Evolutionary conservation across 805 yeast species (phyloP).

Genomic region (Gaillardinia entomophila): DNA sequence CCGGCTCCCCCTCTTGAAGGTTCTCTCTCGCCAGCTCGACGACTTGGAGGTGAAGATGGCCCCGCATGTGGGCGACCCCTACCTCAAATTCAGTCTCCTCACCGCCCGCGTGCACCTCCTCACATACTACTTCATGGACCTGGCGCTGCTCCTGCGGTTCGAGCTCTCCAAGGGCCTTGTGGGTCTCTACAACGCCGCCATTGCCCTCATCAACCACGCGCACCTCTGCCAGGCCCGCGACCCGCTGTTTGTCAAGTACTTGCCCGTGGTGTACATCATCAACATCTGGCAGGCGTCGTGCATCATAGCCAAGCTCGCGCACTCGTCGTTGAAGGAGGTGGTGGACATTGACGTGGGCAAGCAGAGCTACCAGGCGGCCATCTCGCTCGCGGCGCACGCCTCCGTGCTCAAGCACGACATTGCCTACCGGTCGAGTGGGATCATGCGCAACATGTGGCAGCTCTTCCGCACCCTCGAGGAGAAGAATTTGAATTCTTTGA

Average conservation of each 20-base stretch:
- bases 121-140: conserved; percentile 77
- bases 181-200: conserved; percentile 73
- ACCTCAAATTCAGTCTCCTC: conserved; percentile 61
- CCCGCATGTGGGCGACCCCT: conserved; percentile 52
- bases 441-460: conserved; percentile 93
- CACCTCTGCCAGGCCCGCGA: conserved; percentile 54
- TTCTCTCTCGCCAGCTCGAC: conserved; percentile 66
- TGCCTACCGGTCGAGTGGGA: conserved; percentile 88
- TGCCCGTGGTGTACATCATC: conserved; percentile 79
- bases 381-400: conserved; percentile 65
- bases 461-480: conserved; percentile 65
- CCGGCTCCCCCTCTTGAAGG: conserved; percentile 65
- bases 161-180: conserved; percentile 72
- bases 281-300: conserved; percentile 91
- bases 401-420: conserved; percentile 88
- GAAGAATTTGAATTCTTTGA: conserved; percentile 32
- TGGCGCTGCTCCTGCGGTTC: conserved; percentile 41
- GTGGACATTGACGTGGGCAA: conserved; percentile 71
- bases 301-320: conserved; percentile 70
- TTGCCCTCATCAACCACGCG: conserved; percentile 64
- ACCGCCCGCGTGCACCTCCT: conserved; percentile 77
- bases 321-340: conserved; percentile 63
- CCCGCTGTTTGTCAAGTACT: conserved; percentile 60
- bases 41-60: conserved; percentile 60
- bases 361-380: conserved; percentile 60